These are phyloP conservation scores for Suillus subalutaceus DNA, from an alignment of 768 basidiomycete genomes.

Conservation along the genomic window DNA sequence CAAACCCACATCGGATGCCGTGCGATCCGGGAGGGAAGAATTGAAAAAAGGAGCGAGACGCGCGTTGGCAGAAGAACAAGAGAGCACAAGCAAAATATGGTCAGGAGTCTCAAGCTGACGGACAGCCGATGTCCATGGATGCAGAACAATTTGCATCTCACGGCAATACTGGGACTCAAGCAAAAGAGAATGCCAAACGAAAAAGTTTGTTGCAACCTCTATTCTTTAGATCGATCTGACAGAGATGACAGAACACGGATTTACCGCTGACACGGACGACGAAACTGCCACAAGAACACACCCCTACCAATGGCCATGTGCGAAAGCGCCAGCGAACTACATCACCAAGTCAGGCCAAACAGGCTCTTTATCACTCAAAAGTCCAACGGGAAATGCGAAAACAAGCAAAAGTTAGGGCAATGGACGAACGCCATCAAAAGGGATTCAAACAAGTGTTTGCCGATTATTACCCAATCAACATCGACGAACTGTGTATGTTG, in stretches of 20 bases:
- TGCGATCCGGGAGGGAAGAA: constrained; percentile 35
- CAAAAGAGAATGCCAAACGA: constrained; percentile 43
- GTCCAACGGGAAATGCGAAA: constrained; percentile 46
- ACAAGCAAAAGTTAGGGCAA: constrained; percentile 40
- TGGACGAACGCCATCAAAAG: constrained; percentile 41
- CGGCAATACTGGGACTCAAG: constrained; percentile 20
- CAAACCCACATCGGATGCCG: constrained; percentile 11
- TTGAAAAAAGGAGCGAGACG: constrained; percentile 28
- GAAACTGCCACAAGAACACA: constrained; percentile 36
- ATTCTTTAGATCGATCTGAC: not conserved
- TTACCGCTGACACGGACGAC: constrained; percentile 32
- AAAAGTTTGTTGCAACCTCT: constrained; percentile 42
- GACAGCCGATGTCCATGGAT: constrained; percentile 32
- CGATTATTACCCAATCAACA: constrained; percentile 1
- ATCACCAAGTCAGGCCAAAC: constrained; percentile 45
- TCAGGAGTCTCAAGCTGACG: constrained; percentile 35
- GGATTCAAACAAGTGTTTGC: constrained; percentile 39
- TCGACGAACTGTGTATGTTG: constrained; percentile 38
- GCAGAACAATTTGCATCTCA: constrained; percentile 22
- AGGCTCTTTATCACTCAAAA: constrained; percentile 40
- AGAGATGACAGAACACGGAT: constrained; percentile 16
- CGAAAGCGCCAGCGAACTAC: constrained; percentile 55
- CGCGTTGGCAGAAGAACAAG: constrained; percentile 32
- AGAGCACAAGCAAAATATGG: constrained; percentile 30
- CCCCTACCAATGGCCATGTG: constrained; percentile 29